Percentiles rank a stretch among this genome's conserved stretches.
Conservation (phyloP, 257 asterid genomes). For the Haberlea rhodopensis region DNA sequence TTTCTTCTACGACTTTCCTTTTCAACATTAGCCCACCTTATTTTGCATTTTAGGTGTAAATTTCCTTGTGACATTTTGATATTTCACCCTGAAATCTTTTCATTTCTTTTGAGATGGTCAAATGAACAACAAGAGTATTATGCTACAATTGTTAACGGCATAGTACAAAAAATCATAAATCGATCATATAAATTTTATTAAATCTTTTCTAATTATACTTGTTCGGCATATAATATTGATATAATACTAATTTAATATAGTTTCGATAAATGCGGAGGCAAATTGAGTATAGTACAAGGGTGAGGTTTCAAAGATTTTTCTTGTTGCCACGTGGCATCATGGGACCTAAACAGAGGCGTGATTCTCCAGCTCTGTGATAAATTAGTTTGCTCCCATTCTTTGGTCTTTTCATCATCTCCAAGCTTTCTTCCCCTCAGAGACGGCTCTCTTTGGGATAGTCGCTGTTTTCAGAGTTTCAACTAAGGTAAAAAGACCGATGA, state of each 20-base stretch:
- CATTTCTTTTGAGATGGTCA: no score
- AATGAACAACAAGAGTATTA: no score
- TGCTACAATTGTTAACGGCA: no score
- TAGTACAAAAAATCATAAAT: no score
- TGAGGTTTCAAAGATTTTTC: neutral
- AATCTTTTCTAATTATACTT: no score
- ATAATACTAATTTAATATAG: no score
- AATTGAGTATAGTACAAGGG: neutral
- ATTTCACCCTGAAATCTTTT: no score
- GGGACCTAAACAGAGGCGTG: neutral
- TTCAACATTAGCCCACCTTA: neutral
- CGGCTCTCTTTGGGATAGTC: constrained; percentile 6
- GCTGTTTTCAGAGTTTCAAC: constrained; percentile 2
- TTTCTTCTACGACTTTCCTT: constrained; percentile 1
- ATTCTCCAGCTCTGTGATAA: constrained; percentile 64
- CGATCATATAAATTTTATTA: no score
- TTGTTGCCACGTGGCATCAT: neutral
- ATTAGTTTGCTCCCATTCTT: constrained; percentile 33
- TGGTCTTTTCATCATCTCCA: constrained; percentile 36
- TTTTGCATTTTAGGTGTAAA: no score
- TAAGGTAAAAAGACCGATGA: constrained; percentile 17
- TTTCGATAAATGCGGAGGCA: neutral
- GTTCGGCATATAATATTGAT: no score
- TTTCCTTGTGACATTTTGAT: no score
- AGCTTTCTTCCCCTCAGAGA: constrained; percentile 6